Percentiles rank a stretch among this genome's conserved stretches.
These are phyloP conservation scores for Hemileia vastatrix DNA, from an alignment of 1,284 basidiomycete genomes.

Conservation along the genomic window DNA sequence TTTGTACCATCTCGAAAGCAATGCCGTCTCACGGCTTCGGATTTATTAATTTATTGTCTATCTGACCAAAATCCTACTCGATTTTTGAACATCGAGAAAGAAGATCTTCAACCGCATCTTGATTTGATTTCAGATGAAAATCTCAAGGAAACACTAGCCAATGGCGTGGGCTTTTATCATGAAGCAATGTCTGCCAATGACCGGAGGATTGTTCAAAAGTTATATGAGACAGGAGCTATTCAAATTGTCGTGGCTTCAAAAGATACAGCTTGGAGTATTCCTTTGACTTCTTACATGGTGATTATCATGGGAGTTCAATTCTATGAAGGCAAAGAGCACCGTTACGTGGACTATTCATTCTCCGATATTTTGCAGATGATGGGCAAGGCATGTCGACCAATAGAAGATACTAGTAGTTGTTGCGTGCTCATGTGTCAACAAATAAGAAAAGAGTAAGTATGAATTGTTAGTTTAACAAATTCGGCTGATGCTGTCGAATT, in stretches of 20 bases:
- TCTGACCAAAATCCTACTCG: slow-evolving; percentile 75
- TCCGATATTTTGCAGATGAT: slow-evolving; percentile 99
- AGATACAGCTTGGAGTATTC: slow-evolving; percentile 93
- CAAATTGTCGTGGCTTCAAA: slow-evolving; percentile 89
- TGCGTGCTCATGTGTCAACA: slow-evolving; percentile 96
- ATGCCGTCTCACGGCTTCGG: slow-evolving; percentile 82
- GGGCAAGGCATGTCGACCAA: slow-evolving; percentile 83
- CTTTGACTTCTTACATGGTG: slow-evolving; percentile 89
- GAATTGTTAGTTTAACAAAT: neutral
- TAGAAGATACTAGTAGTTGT: slow-evolving; percentile 71
- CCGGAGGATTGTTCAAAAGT: slow-evolving; percentile 81
- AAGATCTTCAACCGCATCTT: slow-evolving; percentile 76
- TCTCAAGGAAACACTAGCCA: slow-evolving; percentile 69
- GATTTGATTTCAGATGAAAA: slow-evolving; percentile 70
- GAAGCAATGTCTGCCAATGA: slow-evolving; percentile 85
- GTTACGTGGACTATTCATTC: slow-evolving; percentile 94
- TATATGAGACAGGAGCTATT: slow-evolving; percentile 89
- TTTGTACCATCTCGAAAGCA: slow-evolving; percentile 93
- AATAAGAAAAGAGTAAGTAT: slow-evolving; percentile 53
- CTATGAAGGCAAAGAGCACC: slow-evolving; percentile 75
- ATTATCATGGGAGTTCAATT: slow-evolving; percentile 96
- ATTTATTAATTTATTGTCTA: slow-evolving; percentile 76
- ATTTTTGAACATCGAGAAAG: slow-evolving; percentile 81
- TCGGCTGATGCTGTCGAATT: neutral
- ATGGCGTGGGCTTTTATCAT: slow-evolving; percentile 92